Evolutionary conservation across 2,329 filamentous ascomycete genomes (phyloP).

Genomic region (Aspergillus melleus): DNA sequence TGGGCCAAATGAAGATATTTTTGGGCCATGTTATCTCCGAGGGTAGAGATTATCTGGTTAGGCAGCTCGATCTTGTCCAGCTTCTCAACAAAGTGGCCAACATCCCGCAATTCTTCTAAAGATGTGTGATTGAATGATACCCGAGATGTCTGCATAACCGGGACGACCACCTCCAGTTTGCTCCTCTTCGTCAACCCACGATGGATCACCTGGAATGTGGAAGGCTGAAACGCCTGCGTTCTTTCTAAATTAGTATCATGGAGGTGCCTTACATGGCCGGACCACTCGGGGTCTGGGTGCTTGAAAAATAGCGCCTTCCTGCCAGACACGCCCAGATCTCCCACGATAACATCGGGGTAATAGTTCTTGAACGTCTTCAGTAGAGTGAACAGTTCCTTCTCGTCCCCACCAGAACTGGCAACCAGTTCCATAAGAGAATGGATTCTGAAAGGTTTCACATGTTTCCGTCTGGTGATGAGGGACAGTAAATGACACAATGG

Average conservation of each 20-base stretch:
- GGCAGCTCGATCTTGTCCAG: slow-evolving; percentile 79
- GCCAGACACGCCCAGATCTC: slow-evolving; percentile 56
- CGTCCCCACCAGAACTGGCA: slow-evolving; percentile 59
- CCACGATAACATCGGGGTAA: slow-evolving; percentile 83
- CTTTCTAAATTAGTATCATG: slow-evolving; percentile 57
- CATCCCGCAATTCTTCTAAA: slow-evolving; percentile 75
- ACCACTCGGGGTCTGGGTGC: slow-evolving; percentile 78
- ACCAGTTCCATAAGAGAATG: slow-evolving; percentile 64
- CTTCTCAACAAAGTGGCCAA: slow-evolving; percentile 67
- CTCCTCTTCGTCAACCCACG: slow-evolving; percentile 52
- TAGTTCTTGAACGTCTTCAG: slow-evolving; percentile 86
- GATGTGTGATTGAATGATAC: slow-evolving; percentile 60
- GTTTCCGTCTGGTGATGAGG: slow-evolving; percentile 74
- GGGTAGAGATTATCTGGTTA: slow-evolving; percentile 75
- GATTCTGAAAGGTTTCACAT: slow-evolving; percentile 81
- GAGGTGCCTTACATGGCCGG: slow-evolving; percentile 65
- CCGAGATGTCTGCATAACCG: slow-evolving; percentile 71
- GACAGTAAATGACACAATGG: slow-evolving; percentile 74
- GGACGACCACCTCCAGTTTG: slow-evolving; percentile 57
- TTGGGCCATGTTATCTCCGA: slow-evolving; percentile 75
- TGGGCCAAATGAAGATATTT: slow-evolving; percentile 69
- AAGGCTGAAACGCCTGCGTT: slow-evolving; percentile 46
- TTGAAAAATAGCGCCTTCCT: slow-evolving; percentile 43
- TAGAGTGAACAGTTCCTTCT: slow-evolving; percentile 71
- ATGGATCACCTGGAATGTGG: slow-evolving; percentile 64